These are phyloP conservation scores for Sanghuangporus weigelae DNA, from an alignment of 1,284 basidiomycete genomes.

Conservation along the genomic window DNA sequence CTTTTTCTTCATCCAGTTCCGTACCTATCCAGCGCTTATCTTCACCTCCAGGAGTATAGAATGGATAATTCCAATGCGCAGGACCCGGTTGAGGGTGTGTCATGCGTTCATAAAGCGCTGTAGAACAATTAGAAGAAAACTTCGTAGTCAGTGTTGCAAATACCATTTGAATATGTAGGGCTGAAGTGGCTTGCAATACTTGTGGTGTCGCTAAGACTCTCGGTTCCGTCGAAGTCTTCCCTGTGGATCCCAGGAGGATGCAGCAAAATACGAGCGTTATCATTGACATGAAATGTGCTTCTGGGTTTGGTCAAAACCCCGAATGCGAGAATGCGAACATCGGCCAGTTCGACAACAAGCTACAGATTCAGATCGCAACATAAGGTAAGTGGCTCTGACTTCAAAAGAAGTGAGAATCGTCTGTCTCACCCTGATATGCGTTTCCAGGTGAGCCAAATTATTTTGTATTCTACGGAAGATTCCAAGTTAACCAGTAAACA, in stretches of 20 bases:
- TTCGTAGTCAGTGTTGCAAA: neutral
- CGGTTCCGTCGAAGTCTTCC: slow-evolving; percentile 19
- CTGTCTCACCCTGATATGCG: slow-evolving; percentile 19
- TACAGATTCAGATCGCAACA: slow-evolving; percentile 22
- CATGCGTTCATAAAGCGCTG: slow-evolving; percentile 29
- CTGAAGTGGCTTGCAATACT: neutral
- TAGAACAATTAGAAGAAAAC: neutral
- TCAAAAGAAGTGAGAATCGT: slow-evolving; percentile 5
- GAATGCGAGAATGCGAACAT: slow-evolving; percentile 68
- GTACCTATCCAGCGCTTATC: slow-evolving; percentile 60
- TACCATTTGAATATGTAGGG: neutral
- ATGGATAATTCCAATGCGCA: slow-evolving; percentile 60
- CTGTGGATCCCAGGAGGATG: slow-evolving; percentile 58
- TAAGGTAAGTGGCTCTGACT: neutral
- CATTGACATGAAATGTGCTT: slow-evolving; percentile 52
- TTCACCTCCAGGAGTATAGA: slow-evolving; percentile 59
- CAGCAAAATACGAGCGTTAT: slow-evolving; percentile 58
- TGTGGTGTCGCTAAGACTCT: neutral
- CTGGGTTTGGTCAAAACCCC: slow-evolving; percentile 57
- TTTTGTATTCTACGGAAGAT: slow-evolving; percentile 16
- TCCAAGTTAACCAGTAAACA: slow-evolving; percentile 1
- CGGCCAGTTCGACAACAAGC: slow-evolving; percentile 64
- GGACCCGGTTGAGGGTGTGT: slow-evolving; percentile 50
- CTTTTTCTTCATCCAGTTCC: slow-evolving; percentile 51
- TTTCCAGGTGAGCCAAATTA: slow-evolving; percentile 21